Evolutionary conservation across 768 basidiomycete species (phyloP), one percentile per base, ranked within the genome.

Genomic region (Leccinellum luteum): DNA sequence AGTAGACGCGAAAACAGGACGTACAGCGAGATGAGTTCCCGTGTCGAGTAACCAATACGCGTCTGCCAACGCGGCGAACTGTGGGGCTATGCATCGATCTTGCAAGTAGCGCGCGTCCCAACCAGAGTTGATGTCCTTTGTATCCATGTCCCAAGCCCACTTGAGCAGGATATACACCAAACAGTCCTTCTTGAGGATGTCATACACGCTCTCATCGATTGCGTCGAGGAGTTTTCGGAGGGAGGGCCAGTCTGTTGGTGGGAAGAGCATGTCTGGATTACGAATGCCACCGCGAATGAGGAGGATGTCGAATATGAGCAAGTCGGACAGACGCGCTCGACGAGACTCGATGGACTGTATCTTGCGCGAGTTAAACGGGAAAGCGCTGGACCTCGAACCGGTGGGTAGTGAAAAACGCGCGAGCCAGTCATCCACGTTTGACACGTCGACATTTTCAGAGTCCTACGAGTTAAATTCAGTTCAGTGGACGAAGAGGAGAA

Each of bases 31-130:
- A 45, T 85, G 76, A n/a, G 79, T 76, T 12, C 87, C 89, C 2
- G 83, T 79, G 72, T 94, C 92, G 58, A 94, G 74, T 69, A 83
- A 74, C 87, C 89, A 94, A 74, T 93, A 93, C 66, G 92, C 91
- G 74, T 90, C 87, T n/a, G 89, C 83, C 48, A 93, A 79, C 4
- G 79, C 74, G 7, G 80, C 77, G 65, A 92, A 92, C 64, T 92
- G 91, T 3, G 89, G 86, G 4, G 89, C 85, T 59, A 94, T 86
- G 64, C 80, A 83, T 28, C 80, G 74, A n/a, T 69, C 82, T 70
- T 70, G 76, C 53, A 66, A 74, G 72, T 76, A 90, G 76, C 58
- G 70, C 19, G 17, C 41, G 64, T 60, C 78, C 68, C 67, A 70
- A 14, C 66, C 58, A 9, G 63, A 23, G 38, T 60, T 63, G 12